Evolutionary conservation across 257 asterid genomes (phyloP), one percentile per base, ranked within the genome.

Genomic region (Fraxinus americana): DNA sequence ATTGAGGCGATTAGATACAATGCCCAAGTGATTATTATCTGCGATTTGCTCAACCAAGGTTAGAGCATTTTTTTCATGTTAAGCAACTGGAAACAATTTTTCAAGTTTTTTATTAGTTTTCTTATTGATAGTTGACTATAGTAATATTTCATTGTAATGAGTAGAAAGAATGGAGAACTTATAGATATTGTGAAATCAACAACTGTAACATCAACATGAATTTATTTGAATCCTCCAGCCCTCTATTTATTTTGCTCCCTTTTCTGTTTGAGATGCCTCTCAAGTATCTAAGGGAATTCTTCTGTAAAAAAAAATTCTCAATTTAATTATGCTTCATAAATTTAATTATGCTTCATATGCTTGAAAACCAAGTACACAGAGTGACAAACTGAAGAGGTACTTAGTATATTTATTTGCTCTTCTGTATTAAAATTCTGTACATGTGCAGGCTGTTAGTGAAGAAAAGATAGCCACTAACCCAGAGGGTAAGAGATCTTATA

Each of bases 381-480:
- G 72, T 45, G 65, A 63, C 27, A 3, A 63, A 63, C 16, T 25
- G 2, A 63, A 63, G 30, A 23, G 27, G 7, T 57, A 21, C 36
- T 34, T 13, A 63, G 75, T 65, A 72, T 16, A 45, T 66, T 36
- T 61, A 71, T 73, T 78, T 63, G 38, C 81, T 79, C 25, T 71
- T 71, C 35, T 72, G 29, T 65, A 7, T 70, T 70, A 67, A 25
- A 25, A 66, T 1, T 59, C 81, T 34, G 19, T 71, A 48, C 74
- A 38, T 78, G 72, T 77, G 78, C 93, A 94, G 98, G 97, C 98
- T 80, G 98, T 92, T 81, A 75, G 83, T 70, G 98, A 89, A 79
- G 94, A 87, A 77, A 90, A 86, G 82, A 89, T 83, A 80, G 57
- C 84, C 74, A 69, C 76, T 36, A 85, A 25, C 72, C 88, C 38